Percentiles rank a stretch among this genome's conserved stretches.
Conservation (phyloP, 441 rosid genomes). For the Rhodomyrtus psidioides region DNA sequence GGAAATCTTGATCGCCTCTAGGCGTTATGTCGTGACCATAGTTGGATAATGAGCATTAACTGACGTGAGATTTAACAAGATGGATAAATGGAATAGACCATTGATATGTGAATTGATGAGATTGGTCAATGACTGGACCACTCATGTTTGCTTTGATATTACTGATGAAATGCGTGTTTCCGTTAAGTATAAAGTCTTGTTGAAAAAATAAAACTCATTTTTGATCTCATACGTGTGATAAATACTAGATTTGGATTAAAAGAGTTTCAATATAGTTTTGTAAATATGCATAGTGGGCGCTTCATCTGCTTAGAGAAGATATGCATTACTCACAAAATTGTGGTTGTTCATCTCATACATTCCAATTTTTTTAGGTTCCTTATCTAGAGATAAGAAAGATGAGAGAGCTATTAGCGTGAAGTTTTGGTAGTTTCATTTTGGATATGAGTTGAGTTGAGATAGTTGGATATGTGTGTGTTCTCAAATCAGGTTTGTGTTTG, state of each 20-base stretch:
- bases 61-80: too few species aligned
- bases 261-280: not conserved
- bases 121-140: not conserved
- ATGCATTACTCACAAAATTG: not conserved
- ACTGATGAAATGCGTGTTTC: not conserved
- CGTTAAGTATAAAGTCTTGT: not conserved
- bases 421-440: not conserved
- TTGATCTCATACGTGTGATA: not conserved
- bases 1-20: rapidly evolving
- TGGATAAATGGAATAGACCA: too few species aligned
- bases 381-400: not conserved
- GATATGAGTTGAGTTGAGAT: not conserved
- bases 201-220: not conserved
- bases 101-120: not conserved
- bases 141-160: not conserved
- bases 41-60: not conserved
- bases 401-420: rapidly evolving
- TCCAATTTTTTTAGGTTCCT: not conserved
- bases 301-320: not conserved
- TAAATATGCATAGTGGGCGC: not conserved
- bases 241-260: not conserved
- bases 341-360: rapidly evolving
- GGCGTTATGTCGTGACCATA: rapidly evolving
- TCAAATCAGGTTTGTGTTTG: too few species aligned
- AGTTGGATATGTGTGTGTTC: not conserved